Evolutionary conservation across 495 filamentous ascomycete genomes (phyloP).

Genomic region (Lindgomyces ingoldianus): DNA sequence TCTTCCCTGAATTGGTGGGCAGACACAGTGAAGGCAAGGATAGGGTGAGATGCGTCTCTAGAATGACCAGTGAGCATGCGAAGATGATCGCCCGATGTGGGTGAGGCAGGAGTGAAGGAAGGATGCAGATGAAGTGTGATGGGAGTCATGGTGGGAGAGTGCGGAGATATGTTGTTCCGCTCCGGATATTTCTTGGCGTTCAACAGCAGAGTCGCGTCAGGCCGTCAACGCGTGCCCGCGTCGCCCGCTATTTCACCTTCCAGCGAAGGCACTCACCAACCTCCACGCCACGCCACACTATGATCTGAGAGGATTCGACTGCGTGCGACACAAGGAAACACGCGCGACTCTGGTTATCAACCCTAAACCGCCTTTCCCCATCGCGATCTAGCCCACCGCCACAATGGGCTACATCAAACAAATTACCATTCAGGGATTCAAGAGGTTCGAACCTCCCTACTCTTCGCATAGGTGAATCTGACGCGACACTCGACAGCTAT

Average conservation of each 20-base stretch:
- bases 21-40: neutral
- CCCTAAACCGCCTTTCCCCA: neutral
- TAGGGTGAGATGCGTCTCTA: no score
- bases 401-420: constrained; percentile 93
- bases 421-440: constrained; percentile 99
- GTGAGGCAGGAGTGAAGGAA: no score
- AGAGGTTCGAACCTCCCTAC: constrained; percentile 66
- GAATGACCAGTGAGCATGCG: no score
- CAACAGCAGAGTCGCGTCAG: neutral
- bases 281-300: neutral
- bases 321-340: neutral
- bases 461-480: neutral
- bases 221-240: neutral
- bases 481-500: constrained; percentile 65
- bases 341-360: neutral
- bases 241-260: neutral
- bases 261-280: neutral
- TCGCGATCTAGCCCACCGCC: neutral
- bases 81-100: no score
- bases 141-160: neutral
- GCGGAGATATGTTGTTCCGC: neutral
- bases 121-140: neutral
- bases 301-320: constrained; percentile 6
- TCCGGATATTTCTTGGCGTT: neutral
- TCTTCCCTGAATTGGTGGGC: no score